Percentiles rank a stretch among this genome's conserved stretches.
Evolutionary conservation across 257 asterid species (phyloP).

Genomic region (Plantago elongata): DNA sequence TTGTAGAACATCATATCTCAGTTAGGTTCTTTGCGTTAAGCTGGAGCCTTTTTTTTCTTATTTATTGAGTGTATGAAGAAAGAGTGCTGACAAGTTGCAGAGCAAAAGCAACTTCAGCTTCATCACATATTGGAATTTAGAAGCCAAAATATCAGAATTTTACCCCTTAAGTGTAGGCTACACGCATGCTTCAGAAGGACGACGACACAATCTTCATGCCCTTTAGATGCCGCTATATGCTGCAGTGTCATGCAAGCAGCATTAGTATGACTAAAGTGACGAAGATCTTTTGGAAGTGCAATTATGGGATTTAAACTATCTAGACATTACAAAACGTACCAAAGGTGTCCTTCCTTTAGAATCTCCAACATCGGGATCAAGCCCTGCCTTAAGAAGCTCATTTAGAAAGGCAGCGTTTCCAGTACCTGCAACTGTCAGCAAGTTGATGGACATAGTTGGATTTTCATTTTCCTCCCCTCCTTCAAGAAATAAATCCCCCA

Average conservation of each 20-base stretch:
- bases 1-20: not conserved
- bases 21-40: not conserved
- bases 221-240: conserved; percentile 87
- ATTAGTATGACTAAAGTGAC: conserved; percentile 3
- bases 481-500: conserved; percentile 57
- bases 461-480: conserved; percentile 53
- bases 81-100: no score
- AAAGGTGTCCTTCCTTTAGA: conserved; percentile 70
- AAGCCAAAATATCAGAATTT: not conserved
- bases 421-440: conserved; percentile 69
- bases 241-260: conserved; percentile 22
- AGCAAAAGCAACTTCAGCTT: no score
- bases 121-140: not conserved
- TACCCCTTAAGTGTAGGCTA: conserved; percentile 69
- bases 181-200: conserved; percentile 87
- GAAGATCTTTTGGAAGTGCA: no score
- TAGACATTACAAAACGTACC: conserved; percentile 32
- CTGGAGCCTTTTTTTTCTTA: not conserved
- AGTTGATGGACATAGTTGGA: conserved; percentile 54
- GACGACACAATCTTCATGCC: conserved; percentile 80
- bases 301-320: no score
- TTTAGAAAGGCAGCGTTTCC: conserved; percentile 89
- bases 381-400: conserved; percentile 79
- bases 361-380: conserved; percentile 86
- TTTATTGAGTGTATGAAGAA: no score